Evolutionary conservation across 2,329 filamentous ascomycete genomes (phyloP), one percentile per base, ranked within the genome.

Genomic region (Teratosphaeria viscida): DNA sequence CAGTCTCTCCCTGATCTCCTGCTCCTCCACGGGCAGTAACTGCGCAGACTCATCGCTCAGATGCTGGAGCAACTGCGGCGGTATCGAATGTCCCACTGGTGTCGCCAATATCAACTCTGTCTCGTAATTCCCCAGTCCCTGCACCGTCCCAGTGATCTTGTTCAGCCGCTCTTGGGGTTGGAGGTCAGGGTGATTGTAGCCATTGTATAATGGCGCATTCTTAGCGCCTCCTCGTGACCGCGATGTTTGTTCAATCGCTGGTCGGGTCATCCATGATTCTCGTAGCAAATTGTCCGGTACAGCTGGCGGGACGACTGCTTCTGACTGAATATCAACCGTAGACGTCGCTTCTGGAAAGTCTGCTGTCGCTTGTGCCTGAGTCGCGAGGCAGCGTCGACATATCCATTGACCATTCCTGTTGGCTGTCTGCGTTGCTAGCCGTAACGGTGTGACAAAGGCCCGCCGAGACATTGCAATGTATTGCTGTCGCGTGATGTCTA

Each of bases 301-400:
- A 3, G 12, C 29, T 27, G 55, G 23, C 4, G 12, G 55, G 55
- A 27, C 27, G 55, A 56, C 26, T 5, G 32, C 57, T 57, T 59
- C 57, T 19, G 43, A 49, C 19, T 49, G 43, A 19, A 49, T 49
- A n/a, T 49, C 43, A n/a, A 49, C 43, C 19, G 43, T 49, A 10
- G 16, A n/a, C 16, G 43, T 23, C 43, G 43, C 43, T 12, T 11
- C 37, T 11, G 37, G 37, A 39, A 12, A 6, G 5, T 49, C 43
- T 23, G 19, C n/a, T 49, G 43, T 49, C 16, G 43, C 43, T 49
- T 49, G 43, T 49, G 43, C 19, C 19, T 49, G 43, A 23, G 68
- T 70, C 19, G 68, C 64, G 11, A 71, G 66, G 54, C 70, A 72
- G 62, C 70, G 62, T 37, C 66, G 65, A 59, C 70, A 72, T 39